Conservation (phyloP, 495 filamentous ascomycete genomes). For the Lasiosphaeria ovina region DNA sequence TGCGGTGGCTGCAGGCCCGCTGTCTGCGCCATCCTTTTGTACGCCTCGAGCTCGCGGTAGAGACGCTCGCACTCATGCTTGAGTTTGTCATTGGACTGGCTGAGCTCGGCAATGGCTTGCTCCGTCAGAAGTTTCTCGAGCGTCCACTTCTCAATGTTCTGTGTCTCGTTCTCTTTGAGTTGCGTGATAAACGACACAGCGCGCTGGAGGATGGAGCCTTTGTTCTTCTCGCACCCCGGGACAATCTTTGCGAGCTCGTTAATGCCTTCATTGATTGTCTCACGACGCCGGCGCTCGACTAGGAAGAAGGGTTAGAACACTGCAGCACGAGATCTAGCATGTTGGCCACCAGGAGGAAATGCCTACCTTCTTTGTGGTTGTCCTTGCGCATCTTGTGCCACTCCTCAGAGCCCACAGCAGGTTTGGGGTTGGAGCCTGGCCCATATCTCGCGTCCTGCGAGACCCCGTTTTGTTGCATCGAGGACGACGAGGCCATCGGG, state of each 20-base stretch:
- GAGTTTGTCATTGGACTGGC: slow-evolving; percentile 81
- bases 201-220: slow-evolving; percentile 91
- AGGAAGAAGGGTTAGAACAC: slow-evolving; percentile 13
- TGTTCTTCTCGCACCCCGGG: slow-evolving; percentile 98
- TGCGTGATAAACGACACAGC: slow-evolving; percentile 93
- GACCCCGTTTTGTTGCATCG: slow-evolving; percentile 33
- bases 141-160: slow-evolving; percentile 95
- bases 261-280: slow-evolving; percentile 99
- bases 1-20: slow-evolving; percentile 60
- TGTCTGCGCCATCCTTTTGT: slow-evolving; percentile 77
- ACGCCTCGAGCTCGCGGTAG: slow-evolving; percentile 75
- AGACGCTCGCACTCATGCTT: slow-evolving; percentile 73
- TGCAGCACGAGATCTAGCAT: not conserved
- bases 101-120: slow-evolving; percentile 90
- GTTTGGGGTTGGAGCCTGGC: slow-evolving; percentile 54
- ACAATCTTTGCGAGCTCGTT: slow-evolving; percentile 98
- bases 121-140: slow-evolving; percentile 92
- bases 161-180: slow-evolving; percentile 88
- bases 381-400: slow-evolving; percentile 98
- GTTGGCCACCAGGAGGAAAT: not conserved
- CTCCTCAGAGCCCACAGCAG: slow-evolving; percentile 90
- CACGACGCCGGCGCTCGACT: slow-evolving; percentile 96
- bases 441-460: slow-evolving; percentile 25
- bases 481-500: slow-evolving; percentile 43
- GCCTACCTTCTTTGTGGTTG: slow-evolving; percentile 97